Evolutionary conservation across 2,329 filamentous ascomycete genomes (phyloP), one percentile per base, ranked within the genome.

Genomic region (Madurella fahalii): DNA sequence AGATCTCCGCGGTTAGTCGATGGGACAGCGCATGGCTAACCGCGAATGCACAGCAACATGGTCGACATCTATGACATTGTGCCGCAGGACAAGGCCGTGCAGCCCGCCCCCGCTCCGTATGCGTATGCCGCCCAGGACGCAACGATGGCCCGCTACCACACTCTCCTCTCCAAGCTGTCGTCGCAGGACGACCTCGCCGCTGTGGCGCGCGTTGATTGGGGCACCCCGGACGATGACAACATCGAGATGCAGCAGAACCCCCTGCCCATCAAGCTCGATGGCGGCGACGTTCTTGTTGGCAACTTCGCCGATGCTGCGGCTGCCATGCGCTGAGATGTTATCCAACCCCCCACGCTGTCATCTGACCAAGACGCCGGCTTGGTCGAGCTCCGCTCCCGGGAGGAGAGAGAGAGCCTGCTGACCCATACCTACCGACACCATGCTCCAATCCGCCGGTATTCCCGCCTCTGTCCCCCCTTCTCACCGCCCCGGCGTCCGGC

Each of bases 1-100:
- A 25, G 41, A 20, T 34, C 49, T 48, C 43, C 43, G 47, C n/a
- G 53, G 25, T 25, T 25, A 25, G 3, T 3, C 20, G 31, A 39
- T 20, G 47, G 34, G 42, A 50, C 15, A 40, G 44, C 9, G 18
- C 20, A 57, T 54, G 61, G 58, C 67, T 67, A 42, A 68, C 63
- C 40, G 31, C n/a, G 30, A 32, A 50, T 50, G 45, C 58, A 47
- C 64, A 86, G 83, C 64, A 84, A 85, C 63, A 81, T 86, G 71
- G 82, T 86, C 57, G 83, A 86, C 65, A 81, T 86, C 45, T 86
- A 85, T 69, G 82, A 85, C 59, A 83, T 85, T 64, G 77, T 79
- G 37, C 80, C 81, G 18, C 77, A 79, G 54, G 76, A 77, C 55
- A 68, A 71, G 34, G 63, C 66, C 48, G 67, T 58, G 63, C 73